A percentile compares a stretch with the other conserved stretches of the same genome.
phyloP scores from a whole-genome alignment of 352 stramenopile genomes.

The Phytophthora palmivora region DNA sequence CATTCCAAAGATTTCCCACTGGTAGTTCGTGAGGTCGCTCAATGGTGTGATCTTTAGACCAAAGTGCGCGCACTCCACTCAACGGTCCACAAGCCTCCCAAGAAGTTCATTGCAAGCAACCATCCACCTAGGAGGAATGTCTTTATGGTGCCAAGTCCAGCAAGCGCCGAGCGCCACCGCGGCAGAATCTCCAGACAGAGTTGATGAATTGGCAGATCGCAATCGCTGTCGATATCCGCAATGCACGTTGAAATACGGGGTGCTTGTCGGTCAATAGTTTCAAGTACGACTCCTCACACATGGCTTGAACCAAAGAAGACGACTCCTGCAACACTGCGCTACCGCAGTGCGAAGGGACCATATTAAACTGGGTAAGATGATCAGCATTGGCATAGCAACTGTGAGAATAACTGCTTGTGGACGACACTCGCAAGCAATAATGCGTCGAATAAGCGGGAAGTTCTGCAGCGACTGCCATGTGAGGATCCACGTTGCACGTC shows the following conservation, averaged over 20 bases:
- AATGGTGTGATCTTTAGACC: constrained; percentile 71
- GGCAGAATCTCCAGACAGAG: constrained; percentile 85
- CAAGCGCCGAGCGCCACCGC: constrained; percentile 67
- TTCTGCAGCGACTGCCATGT: constrained; percentile 90
- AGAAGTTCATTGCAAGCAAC: constrained; percentile 66
- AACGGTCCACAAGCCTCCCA: constrained; percentile 70
- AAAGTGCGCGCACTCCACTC: constrained; percentile 83
- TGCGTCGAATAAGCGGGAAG: constrained; percentile 87
- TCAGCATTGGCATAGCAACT: constrained; percentile 74
- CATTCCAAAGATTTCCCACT: constrained; percentile 89
- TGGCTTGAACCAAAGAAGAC: constrained; percentile 46
- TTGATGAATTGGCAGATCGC: constrained; percentile 89
- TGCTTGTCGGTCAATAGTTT: constrained; percentile 86
- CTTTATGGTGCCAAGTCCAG: constrained; percentile 51
- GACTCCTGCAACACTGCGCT: constrained; percentile 36
- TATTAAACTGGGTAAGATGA: constrained; percentile 80
- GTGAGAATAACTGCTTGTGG: constrained; percentile 84
- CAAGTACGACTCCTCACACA: constrained; percentile 87
- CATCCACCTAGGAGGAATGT: constrained; percentile 70
- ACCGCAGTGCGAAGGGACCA: constrained; percentile 70
- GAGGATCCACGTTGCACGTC: constrained; percentile 87
- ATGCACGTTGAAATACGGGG: constrained; percentile 82
- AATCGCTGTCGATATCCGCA: constrained; percentile 84
- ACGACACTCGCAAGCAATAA: constrained; percentile 78
- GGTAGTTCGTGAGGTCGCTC: constrained; percentile 62